A percentile compares a stretch with the other conserved stretches of the same genome.
Conservation (phyloP, 148 eudicot genomes). For the Rhododendron henanense region DNA sequence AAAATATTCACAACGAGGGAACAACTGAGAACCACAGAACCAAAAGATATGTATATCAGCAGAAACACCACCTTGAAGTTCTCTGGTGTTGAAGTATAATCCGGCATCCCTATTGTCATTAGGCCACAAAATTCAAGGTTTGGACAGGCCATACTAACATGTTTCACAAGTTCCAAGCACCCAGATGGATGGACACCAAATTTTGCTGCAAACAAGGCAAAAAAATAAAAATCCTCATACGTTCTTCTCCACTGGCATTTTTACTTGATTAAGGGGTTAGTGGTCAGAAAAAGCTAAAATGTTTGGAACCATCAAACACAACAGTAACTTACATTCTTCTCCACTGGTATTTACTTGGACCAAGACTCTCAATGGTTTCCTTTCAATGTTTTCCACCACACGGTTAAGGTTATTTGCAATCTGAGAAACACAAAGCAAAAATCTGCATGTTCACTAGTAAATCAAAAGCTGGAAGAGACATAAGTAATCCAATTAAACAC, state of each 20-base stretch:
- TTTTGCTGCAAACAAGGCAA: conserved; percentile 61
- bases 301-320: conserved; percentile 2
- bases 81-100: conserved; percentile 94
- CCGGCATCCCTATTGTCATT: conserved; percentile 98
- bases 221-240: background rate
- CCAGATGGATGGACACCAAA: conserved; percentile 87
- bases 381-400: conserved; percentile 64
- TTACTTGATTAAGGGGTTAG: background rate
- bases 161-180: conserved; percentile 81
- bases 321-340: conserved; percentile 69
- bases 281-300: background rate
- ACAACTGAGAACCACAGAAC: background rate
- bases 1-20: background rate
- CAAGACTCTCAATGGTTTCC: conserved; percentile 77
- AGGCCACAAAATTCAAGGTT: conserved; percentile 90
- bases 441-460: background rate
- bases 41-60: background rate
- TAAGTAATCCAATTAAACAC: background rate
- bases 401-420: conserved; percentile 94
- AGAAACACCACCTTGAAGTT: conserved; percentile 68
- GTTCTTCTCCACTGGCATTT: background rate
- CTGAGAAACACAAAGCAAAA: conserved; percentile 32
- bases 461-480: background rate
- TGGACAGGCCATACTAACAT: conserved; percentile 66
- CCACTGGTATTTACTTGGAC: conserved; percentile 99